These are phyloP conservation scores for Boletellus sp. DNA, from an alignment of 768 basidiomycete genomes.

Conservation along the genomic window DNA sequence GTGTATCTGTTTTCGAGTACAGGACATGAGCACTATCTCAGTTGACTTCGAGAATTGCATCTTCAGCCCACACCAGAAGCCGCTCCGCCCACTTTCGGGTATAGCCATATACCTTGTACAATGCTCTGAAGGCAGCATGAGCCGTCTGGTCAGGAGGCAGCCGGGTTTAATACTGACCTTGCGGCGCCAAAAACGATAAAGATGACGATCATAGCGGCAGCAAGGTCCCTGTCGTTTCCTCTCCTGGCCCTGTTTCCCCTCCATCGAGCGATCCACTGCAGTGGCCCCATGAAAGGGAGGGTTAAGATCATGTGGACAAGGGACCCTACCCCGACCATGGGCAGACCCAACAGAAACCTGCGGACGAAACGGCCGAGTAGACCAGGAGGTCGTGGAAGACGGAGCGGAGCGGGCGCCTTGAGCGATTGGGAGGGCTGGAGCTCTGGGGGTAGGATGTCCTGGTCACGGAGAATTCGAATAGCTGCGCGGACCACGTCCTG, in stretches of 20 bases:
- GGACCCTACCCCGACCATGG: constrained; percentile 73
- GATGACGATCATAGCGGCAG: constrained; percentile 59
- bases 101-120: constrained; percentile 64
- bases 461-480: constrained; percentile 58
- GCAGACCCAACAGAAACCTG: constrained; percentile 74
- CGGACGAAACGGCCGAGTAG: constrained; percentile 55
- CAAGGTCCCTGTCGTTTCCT: constrained; percentile 56
- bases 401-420: constrained; percentile 17
- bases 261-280: constrained; percentile 69
- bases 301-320: constrained; percentile 69
- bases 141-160: constrained; percentile 3
- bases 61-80: constrained; percentile 66
- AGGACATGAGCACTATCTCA: constrained; percentile 25
- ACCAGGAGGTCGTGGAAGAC: constrained; percentile 36
- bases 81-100: constrained; percentile 59
- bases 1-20: constrained; percentile 11
- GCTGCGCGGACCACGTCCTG: constrained; percentile 61
- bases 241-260: constrained; percentile 52
- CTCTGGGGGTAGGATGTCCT: constrained; percentile 38
- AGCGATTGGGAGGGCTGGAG: constrained; percentile 13
- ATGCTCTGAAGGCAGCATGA: constrained; percentile 44
- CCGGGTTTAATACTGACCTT: constrained; percentile 43
- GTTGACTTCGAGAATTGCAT: constrained; percentile 75
- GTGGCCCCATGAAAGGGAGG: constrained; percentile 58
- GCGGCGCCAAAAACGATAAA: constrained; percentile 60